Base-by-base conservation (phyloP, 345 rosid species). In the Eucalyptus cladocalyx region DNA sequence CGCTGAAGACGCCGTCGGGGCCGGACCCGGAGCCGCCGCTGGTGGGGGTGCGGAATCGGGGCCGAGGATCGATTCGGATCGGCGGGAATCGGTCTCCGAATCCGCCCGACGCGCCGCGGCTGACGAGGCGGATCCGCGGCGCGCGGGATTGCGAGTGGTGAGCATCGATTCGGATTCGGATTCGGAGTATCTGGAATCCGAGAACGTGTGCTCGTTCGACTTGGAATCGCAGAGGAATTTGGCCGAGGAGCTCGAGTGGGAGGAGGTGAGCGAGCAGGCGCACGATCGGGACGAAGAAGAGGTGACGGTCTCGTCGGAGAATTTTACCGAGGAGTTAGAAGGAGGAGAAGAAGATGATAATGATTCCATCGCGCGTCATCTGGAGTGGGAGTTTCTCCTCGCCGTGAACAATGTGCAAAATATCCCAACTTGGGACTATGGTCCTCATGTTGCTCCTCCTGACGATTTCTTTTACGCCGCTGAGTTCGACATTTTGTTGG, bases 111-210 rank as follows among this genome's bases (percentile, higher is more conserved):
- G 15, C 49, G 67, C 30, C 40, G 30, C 34, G 30, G 87, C 32
- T 6, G 88, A 88, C 28, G 80, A 37, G 47, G 88, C 45, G 86
- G 91, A 86, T 80, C 86, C 89, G 69, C 85, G 19, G 34, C 69
- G 48, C 85, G 88, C 87, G 88, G 95, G 96, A 50, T 91, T 94
- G 50, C 92, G 95, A 89, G 91, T 93, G 45, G 91, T 90, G 49
- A 91, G 95, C 49, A 67, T 91, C 49, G 94, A 93, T 90, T 92
- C 95, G 11, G 95, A 93, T 81, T 93, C 96, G 10, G 96, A 93
- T 81, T 93, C 87, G 34, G 94, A 94, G 86, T 92, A 90, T 87
- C 91, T 49, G 42, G 91, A 72, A 45, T 88, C 89, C 34, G 90
- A 87, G 40, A 88, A 72, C 28, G 47, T 37, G 7, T 11, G 21